Evolutionary conservation across 306 rosid genomes (phyloP).

Genomic region (Rosa lucieae): DNA sequence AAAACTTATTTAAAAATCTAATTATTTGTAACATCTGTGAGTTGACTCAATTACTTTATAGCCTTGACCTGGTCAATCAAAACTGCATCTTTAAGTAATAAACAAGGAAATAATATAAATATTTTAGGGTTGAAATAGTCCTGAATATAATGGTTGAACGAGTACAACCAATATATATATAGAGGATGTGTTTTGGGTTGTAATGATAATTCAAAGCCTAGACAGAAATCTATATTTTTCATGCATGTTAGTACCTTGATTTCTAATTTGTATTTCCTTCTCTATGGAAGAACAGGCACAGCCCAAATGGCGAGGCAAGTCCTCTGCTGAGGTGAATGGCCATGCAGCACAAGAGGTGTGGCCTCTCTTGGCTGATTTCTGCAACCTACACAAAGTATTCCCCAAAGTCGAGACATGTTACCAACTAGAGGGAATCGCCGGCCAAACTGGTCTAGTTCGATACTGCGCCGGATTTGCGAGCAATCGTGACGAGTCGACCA

Average conservation of each 20-base stretch:
- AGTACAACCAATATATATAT: neutral
- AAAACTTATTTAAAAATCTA: neutral
- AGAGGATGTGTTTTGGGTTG: neutral
- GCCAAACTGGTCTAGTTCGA: constrained; percentile 58
- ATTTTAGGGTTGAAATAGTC: neutral
- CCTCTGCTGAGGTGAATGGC: neutral
- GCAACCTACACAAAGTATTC: constrained; percentile 57
- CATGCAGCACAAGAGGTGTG: constrained; percentile 25
- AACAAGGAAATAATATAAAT: neutral
- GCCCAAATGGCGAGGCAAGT: constrained; percentile 4
- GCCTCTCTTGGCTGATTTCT: constrained; percentile 58
- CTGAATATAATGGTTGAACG: neutral
- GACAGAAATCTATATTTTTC: neutral
- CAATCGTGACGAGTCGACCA: neutral
- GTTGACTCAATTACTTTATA: neutral
- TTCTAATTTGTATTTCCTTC: neutral
- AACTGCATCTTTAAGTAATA: neutral
- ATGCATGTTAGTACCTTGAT: neutral
- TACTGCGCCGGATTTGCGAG: constrained; percentile 31
- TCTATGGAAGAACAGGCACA: neutral
- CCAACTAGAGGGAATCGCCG: constrained; percentile 49
- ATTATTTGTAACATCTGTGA: neutral
- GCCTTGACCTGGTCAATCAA: neutral
- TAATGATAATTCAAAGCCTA: neutral
- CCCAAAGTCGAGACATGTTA: constrained; percentile 47